These are phyloP conservation scores for Aspergillus latus DNA, from an alignment of 2,329 filamentous ascomycete genomes.

Conservation along the genomic window DNA sequence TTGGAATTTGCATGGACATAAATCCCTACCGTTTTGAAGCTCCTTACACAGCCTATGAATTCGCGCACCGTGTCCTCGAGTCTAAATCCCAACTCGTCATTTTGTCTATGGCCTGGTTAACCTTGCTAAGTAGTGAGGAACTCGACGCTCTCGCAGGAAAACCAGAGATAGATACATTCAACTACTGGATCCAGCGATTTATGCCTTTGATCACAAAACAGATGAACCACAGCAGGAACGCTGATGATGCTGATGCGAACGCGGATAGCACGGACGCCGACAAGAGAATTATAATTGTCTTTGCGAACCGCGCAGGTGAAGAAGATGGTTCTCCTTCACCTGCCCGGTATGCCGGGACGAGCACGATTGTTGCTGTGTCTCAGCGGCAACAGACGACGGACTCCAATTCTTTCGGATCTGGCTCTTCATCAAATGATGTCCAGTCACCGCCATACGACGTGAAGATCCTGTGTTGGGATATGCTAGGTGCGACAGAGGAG, in stretches of 20 bases:
- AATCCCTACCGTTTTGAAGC: constrained; percentile 63
- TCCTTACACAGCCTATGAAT: constrained; percentile 60
- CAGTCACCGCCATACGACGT: constrained; percentile 28
- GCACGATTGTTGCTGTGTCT: constrained; percentile 44
- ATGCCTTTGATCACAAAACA: constrained; percentile 48
- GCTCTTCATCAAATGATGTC: constrained; percentile 12
- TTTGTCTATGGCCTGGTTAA: constrained; percentile 65
- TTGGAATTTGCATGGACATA: constrained; percentile 57
- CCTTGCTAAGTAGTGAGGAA: constrained; percentile 50
- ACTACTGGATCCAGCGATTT: constrained; percentile 63
- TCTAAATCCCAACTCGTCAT: constrained; percentile 54
- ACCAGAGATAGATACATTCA: constrained; percentile 61
- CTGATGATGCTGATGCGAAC: constrained; percentile 25
- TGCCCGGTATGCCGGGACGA: constrained; percentile 50
- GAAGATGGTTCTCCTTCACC: constrained; percentile 41
- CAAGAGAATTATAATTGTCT: constrained; percentile 46
- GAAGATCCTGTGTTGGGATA: constrained; percentile 48
- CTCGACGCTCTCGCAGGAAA: constrained; percentile 43
- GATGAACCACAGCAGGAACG: constrained; percentile 29
- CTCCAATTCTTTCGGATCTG: no score
- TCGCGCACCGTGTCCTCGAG: constrained; percentile 55
- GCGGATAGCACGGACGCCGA: background rate
- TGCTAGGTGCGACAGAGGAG: constrained; percentile 46
- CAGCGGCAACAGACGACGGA: constrained; percentile 22
- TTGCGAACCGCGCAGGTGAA: constrained; percentile 48